phyloP scores from a whole-genome alignment of 2,329 filamentous ascomycete species.

The Juglanconis oblonga region DNA sequence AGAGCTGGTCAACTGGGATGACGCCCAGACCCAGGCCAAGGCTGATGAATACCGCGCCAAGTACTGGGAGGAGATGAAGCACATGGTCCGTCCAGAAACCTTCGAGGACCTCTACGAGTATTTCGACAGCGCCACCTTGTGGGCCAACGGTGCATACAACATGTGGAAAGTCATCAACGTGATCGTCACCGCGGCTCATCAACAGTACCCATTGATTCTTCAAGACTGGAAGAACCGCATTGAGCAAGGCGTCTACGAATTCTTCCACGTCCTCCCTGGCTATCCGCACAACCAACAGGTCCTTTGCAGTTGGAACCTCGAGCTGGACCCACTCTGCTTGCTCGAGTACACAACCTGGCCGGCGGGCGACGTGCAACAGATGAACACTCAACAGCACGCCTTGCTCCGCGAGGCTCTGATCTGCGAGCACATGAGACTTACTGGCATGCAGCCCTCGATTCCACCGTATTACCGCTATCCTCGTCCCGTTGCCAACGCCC shows the following conservation, averaged over 20 bases:
- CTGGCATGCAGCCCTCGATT: neutral
- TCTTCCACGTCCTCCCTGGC: constrained; percentile 13
- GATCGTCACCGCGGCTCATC: constrained; percentile 38
- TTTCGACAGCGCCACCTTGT: constrained; percentile 48
- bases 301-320: constrained; percentile 9
- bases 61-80: constrained; percentile 34
- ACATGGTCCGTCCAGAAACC: constrained; percentile 28
- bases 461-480: neutral
- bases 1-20: constrained; percentile 3
- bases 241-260: constrained; percentile 18
- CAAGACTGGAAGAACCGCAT: constrained; percentile 17
- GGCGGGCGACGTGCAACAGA: neutral
- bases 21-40: constrained; percentile 2
- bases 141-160: constrained; percentile 44
- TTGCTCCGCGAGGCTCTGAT: constrained; percentile 14
- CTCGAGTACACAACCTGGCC: constrained; percentile 7
- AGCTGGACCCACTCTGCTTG: constrained; percentile 9
- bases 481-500: neutral
- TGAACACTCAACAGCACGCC: constrained; percentile 12
- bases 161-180: constrained; percentile 44
- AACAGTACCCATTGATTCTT: constrained; percentile 25
- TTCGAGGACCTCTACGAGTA: constrained; percentile 45
- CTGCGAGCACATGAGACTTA: constrained; percentile 5
- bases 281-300: constrained; percentile 7
- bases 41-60: constrained; percentile 30